Base-by-base conservation (phyloP, 257 asterid genomes). In the Solanum boliviense region DNA sequence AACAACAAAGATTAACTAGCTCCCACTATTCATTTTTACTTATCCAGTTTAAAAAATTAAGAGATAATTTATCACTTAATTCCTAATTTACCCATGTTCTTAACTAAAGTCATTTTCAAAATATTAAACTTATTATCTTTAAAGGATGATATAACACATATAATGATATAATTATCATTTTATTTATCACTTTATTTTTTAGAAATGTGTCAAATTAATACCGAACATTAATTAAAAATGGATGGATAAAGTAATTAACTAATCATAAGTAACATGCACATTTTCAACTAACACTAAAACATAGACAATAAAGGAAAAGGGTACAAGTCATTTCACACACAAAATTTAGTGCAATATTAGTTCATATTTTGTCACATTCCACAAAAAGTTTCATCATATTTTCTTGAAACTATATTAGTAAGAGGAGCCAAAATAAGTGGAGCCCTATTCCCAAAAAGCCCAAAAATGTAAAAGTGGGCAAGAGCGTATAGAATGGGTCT, bases 401-500 rank as follows among this genome's bases (percentile, higher is more conserved):
- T 31, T 72, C 81, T 16, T 73, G 81, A 44, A 38, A 31, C 71
- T 18, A 41, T 10, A 31, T 13, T 29, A 65, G 21, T 9, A 41
- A 41, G 76, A 86, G 87, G 90, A 86, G 87, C 87, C 88, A 79
- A 74, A 29, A 36, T 72, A 62, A 31, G 48, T 25, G 44, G 62
- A 71, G 56, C 68, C 86, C 83, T 48, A 74, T 74, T 12, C 10
- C 60, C 68, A 85, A 16, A 44, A 41, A 4, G 27, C 52, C 67
- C 85, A 67, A 65, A 74, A 70, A 87, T 86, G 90, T 84, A 65
- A 62, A 70, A 39, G 89, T 86, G 90, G 89, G 86, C 79, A 87
- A 90, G 92, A 90, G 92, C 92, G 92, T 83, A 25, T 83, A 18
- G 15, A 10, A 58, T 56, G 87, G 68, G 70, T 83, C 85, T 27